Evolutionary conservation across 306 rosid species (phyloP).

Genomic region (Casuarina equisetifolia): DNA sequence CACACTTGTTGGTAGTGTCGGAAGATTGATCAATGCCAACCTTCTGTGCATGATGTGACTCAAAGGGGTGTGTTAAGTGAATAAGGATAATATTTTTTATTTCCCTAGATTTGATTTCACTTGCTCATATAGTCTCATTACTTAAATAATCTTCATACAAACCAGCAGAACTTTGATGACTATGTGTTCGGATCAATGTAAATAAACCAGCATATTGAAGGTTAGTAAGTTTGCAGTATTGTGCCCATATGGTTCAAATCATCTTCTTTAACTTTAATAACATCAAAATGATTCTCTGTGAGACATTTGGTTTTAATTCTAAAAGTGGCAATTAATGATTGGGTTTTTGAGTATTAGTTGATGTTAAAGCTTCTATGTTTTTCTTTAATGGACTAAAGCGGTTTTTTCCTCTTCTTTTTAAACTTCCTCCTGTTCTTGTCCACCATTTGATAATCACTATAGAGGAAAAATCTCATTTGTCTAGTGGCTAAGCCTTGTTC

Average conservation of each 20-base stretch:
- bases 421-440: slow-evolving; percentile 32
- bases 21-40: slow-evolving; percentile 22
- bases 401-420: slow-evolving; percentile 18
- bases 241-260: slow-evolving; percentile 48
- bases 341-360: slow-evolving; percentile 8
- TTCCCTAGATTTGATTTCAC: slow-evolving; percentile 28
- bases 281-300: slow-evolving; percentile 24
- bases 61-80: slow-evolving; percentile 21
- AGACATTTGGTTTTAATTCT: slow-evolving; percentile 23
- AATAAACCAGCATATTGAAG: slow-evolving; percentile 20
- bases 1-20: slow-evolving; percentile 13
- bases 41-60: slow-evolving; percentile 26
- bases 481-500: slow-evolving; percentile 5
- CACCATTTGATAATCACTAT: slow-evolving; percentile 28
- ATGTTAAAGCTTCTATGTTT: slow-evolving; percentile 30
- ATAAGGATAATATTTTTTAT: not conserved
- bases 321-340: slow-evolving; percentile 24
- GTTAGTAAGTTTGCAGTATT: slow-evolving; percentile 10
- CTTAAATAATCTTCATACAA: slow-evolving; percentile 19
- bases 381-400: slow-evolving; percentile 29
- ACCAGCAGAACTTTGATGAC: slow-evolving; percentile 25
- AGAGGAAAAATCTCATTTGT: slow-evolving; percentile 32
- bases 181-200: slow-evolving; percentile 16
- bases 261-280: slow-evolving; percentile 22
- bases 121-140: slow-evolving; percentile 7